Evolutionary conservation across 306 rosid genomes (phyloP).

Genomic region (Prunus padus): DNA sequence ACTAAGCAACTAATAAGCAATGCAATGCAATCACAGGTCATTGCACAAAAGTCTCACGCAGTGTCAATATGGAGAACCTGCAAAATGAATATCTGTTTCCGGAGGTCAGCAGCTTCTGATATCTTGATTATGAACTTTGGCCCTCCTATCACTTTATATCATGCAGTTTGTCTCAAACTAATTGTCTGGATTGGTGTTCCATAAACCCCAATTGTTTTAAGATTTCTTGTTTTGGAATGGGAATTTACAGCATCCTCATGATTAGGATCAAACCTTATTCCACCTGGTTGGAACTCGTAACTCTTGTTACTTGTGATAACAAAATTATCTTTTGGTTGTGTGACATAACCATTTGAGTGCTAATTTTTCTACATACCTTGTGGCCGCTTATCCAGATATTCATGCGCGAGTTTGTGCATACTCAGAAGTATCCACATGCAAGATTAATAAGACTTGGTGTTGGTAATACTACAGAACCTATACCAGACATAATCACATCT

Average conservation of each 20-base stretch:
- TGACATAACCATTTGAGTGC: neutral
- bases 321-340: neutral
- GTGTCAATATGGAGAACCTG: conserved; percentile 59
- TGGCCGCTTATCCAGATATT: conserved; percentile 35
- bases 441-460: conserved; percentile 55
- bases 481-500: conserved; percentile 53
- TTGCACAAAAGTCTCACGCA: conserved; percentile 48
- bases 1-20: neutral
- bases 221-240: too few relatives aligned
- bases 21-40: conserved; percentile 26
- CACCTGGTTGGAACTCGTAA: too few relatives aligned
- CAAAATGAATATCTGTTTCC: conserved; percentile 58
- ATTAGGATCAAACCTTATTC: neutral
- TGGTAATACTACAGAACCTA: conserved; percentile 68
- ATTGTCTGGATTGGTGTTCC: neutral
- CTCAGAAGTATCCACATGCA: conserved; percentile 44
- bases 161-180: neutral
- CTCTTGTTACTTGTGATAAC: neutral
- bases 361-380: neutral
- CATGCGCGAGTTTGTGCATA: conserved; percentile 38
- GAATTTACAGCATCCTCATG: too few relatives aligned
- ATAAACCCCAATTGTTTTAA: too few relatives aligned
- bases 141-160: neutral
- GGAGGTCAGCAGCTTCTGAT: conserved; percentile 42
- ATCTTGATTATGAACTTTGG: neutral